These are phyloP conservation scores for Lactarius quietus DNA, from an alignment of 768 basidiomycete genomes.

Conservation along the genomic window DNA sequence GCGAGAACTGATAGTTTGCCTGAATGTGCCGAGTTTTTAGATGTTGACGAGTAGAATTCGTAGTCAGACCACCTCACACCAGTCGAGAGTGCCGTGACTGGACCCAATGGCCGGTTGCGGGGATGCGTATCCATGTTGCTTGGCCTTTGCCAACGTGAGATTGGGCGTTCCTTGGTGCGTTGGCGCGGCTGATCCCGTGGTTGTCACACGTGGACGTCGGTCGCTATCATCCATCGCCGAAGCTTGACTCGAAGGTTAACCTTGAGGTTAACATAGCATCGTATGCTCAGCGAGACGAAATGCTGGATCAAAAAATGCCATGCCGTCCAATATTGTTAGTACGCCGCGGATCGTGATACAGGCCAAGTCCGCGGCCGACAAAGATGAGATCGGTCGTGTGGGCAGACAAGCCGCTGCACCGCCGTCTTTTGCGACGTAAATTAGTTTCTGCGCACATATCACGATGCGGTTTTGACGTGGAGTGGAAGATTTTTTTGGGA, in stretches of 20 bases:
- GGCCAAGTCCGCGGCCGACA: not conserved
- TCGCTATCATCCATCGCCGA: too few species aligned
- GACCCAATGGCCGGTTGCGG: slow-evolving; percentile 40
- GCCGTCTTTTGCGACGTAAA: not conserved
- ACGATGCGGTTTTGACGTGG: slow-evolving; percentile 31
- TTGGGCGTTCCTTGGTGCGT: too few species aligned
- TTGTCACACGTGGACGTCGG: not conserved
- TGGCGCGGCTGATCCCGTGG: not conserved
- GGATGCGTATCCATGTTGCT: not conserved
- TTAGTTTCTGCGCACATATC: not conserved
- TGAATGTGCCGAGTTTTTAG: slow-evolving; percentile 31
- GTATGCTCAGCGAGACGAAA: too few species aligned
- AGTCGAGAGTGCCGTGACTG: slow-evolving; percentile 69
- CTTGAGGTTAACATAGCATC: too few species aligned
- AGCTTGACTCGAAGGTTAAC: too few species aligned
- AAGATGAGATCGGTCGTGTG: too few species aligned
- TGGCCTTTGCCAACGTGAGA: not conserved
- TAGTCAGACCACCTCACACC: slow-evolving; percentile 54
- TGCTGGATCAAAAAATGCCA: not conserved
- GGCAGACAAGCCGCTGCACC: not conserved
- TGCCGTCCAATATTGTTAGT: not conserved
- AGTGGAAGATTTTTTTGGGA: slow-evolving; percentile 31
- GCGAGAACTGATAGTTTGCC: slow-evolving; percentile 75
- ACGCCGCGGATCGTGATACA: not conserved
- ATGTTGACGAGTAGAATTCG: not conserved